phyloP scores from a whole-genome alignment of 1,139 yeast species.

The Pichia cactophila region DNA sequence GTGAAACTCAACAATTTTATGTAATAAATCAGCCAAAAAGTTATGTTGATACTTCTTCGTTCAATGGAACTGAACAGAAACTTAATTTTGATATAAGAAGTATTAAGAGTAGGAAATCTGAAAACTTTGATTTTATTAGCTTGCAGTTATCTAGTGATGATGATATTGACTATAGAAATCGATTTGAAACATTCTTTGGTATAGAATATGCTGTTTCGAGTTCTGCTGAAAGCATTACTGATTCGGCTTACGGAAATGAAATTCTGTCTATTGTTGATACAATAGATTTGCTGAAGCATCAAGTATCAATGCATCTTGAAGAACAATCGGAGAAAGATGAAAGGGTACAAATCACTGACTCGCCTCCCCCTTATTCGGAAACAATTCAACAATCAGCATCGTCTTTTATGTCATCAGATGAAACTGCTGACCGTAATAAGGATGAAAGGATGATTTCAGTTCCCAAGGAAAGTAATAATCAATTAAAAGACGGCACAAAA shows the following conservation, averaged over 20 bases:
- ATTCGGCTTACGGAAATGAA: background rate
- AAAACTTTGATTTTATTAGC: constrained; percentile 7
- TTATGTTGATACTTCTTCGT: constrained; percentile 3
- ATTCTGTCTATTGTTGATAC: background rate
- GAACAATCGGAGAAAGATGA: no score
- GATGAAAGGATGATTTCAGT: constrained; percentile 4
- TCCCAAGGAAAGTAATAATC: constrained; percentile 3
- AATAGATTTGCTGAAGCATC: no score
- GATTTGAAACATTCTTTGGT: constrained; percentile 9
- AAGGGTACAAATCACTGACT: background rate
- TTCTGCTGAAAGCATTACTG: background rate
- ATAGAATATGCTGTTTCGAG: background rate
- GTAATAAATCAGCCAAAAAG: constrained; percentile 1
- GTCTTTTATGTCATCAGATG: background rate
- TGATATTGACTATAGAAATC: constrained; percentile 5
- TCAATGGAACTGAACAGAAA: background rate
- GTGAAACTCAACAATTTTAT: background rate
- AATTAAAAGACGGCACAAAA: constrained; percentile 6
- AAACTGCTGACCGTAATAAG: background rate
- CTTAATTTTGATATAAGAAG: constrained; percentile 1
- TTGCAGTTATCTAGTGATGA: constrained; percentile 11
- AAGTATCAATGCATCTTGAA: no score
- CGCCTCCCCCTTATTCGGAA: constrained; percentile 1
- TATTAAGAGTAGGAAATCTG: background rate
- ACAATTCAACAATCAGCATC: background rate